Evolutionary conservation across 2,329 filamentous ascomycete species (phyloP).

Genomic region (Aspergillus japonicus): DNA sequence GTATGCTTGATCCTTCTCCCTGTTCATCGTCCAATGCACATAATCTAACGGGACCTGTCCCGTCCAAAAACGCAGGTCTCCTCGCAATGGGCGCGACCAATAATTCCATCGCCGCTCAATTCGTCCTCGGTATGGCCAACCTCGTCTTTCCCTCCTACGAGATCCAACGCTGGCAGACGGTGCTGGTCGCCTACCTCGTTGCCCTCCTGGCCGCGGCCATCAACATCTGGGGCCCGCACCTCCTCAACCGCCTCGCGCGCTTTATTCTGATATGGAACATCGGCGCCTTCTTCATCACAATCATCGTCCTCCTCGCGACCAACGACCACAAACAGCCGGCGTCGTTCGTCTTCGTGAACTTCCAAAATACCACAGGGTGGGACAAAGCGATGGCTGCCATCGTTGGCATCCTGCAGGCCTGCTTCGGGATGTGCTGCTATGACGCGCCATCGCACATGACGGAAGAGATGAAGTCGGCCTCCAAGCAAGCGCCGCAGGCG

Average conservation of each 20-base stretch:
- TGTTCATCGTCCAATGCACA: not conserved
- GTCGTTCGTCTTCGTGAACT: slow-evolving; percentile 55
- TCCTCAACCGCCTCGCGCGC: slow-evolving; percentile 53
- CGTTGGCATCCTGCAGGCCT: slow-evolving; percentile 53
- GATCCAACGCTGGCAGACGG: slow-evolving; percentile 57
- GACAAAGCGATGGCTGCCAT: slow-evolving; percentile 50
- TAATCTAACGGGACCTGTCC: not conserved
- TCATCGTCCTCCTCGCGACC: slow-evolving; percentile 52
- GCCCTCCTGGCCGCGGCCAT: slow-evolving; percentile 44
- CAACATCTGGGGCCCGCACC: slow-evolving; percentile 51
- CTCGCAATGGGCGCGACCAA: slow-evolving; percentile 54
- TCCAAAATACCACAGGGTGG: slow-evolving; percentile 56
- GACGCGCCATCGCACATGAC: slow-evolving; percentile 54
- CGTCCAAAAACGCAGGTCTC: not conserved
- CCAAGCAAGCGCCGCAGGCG: slow-evolving; percentile 41
- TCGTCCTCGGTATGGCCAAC: slow-evolving; percentile 55
- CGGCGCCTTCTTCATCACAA: slow-evolving; percentile 51
- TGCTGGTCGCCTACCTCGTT: slow-evolving; percentile 52
- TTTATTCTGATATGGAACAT: slow-evolving; percentile 55
- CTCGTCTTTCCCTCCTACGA: slow-evolving; percentile 51
- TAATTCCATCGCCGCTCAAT: slow-evolving; percentile 55
- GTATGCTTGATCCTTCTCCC: slow-evolving; percentile 21
- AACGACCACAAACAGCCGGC: slow-evolving; percentile 55
- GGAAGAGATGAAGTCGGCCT: slow-evolving; percentile 33
- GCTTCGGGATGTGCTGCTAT: slow-evolving; percentile 54